Evolutionary conservation across 2,329 filamentous ascomycete species (phyloP).

Genomic region (Byssoonygena ceratinophila): DNA sequence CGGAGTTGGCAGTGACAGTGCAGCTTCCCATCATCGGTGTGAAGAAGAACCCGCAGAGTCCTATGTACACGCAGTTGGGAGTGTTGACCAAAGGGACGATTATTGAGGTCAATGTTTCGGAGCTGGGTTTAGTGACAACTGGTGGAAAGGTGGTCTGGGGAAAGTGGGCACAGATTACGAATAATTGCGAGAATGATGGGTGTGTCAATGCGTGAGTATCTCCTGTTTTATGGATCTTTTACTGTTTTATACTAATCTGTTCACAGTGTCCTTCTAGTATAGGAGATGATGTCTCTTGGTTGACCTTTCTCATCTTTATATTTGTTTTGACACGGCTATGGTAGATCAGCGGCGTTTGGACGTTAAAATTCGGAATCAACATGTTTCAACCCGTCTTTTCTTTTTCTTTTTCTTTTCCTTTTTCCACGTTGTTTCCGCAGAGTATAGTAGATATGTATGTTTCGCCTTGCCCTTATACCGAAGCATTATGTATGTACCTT

Average conservation of each 20-base stretch:
- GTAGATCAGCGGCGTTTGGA: slow-evolving; percentile 5
- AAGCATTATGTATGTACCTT: not conserved
- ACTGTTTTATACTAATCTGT: not conserved
- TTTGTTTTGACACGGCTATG: not conserved
- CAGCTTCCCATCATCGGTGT: slow-evolving; percentile 70
- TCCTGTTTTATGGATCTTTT: slow-evolving; percentile 2
- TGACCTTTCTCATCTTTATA: not conserved
- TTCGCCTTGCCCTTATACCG: too few species aligned
- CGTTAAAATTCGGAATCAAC: not conserved
- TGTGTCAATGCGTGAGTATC: slow-evolving; percentile 46
- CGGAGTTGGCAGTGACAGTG: slow-evolving; percentile 74
- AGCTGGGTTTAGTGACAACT: slow-evolving; percentile 81
- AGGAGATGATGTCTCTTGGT: not conserved
- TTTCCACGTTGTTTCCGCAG: not conserved
- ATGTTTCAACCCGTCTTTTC: not conserved
- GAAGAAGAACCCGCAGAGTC: slow-evolving; percentile 80
- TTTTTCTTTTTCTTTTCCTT: not conserved
- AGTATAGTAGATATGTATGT: not conserved
- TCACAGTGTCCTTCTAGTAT: slow-evolving; percentile 20
- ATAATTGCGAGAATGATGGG: slow-evolving; percentile 48
- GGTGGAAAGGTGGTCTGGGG: slow-evolving; percentile 92
- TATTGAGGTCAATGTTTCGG: slow-evolving; percentile 86
- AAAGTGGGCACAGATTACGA: slow-evolving; percentile 61
- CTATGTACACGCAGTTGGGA: slow-evolving; percentile 83
- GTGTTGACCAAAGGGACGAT: slow-evolving; percentile 77